phyloP scores from a whole-genome alignment of 148 eudicot genomes.

The Amaranthus cruentus region DNA sequence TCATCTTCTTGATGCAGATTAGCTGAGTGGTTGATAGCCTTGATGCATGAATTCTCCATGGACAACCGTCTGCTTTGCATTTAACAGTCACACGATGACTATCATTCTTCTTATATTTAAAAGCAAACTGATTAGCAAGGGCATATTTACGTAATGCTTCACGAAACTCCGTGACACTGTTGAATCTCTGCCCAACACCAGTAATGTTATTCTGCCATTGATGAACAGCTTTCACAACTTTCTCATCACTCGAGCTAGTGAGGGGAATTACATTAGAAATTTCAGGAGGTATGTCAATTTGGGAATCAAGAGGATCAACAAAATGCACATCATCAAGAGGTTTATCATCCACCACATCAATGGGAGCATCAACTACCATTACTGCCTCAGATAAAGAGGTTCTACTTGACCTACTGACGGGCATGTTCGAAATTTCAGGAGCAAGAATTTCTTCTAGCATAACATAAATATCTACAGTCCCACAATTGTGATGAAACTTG shows the following conservation, averaged over 20 bases:
- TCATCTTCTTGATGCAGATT: conserved; percentile 92
- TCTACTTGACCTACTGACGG: conserved; percentile 81
- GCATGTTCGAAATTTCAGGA: conserved; percentile 71
- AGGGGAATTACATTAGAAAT: conserved; percentile 30
- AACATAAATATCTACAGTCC: conserved; percentile 65
- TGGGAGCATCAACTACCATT: conserved; percentile 47
- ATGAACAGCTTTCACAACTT: conserved; percentile 62
- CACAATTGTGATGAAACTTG: conserved; percentile 53
- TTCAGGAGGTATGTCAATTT: conserved; percentile 43
- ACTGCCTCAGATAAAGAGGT: conserved; percentile 72
- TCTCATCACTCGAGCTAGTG: conserved; percentile 52
- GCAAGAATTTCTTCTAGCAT: conserved; percentile 50
- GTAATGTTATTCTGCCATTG: conserved; percentile 86
- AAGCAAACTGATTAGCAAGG: conserved; percentile 86
- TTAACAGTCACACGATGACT: conserved; percentile 95
- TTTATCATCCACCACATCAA: conserved; percentile 53
- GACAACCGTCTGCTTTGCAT: conserved; percentile 93
- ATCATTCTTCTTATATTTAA: conserved; percentile 85
- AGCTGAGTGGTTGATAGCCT: conserved; percentile 82
- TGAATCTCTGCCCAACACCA: conserved; percentile 94
- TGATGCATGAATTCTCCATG: conserved; percentile 98
- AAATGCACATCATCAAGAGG: conserved; percentile 43
- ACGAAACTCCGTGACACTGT: conserved; percentile 77
- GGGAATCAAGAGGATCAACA: conserved; percentile 55
- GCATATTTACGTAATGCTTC: conserved; percentile 84